Conservation (phyloP, 495 filamentous ascomycete genomes). For the Tricharina praecox region DNA sequence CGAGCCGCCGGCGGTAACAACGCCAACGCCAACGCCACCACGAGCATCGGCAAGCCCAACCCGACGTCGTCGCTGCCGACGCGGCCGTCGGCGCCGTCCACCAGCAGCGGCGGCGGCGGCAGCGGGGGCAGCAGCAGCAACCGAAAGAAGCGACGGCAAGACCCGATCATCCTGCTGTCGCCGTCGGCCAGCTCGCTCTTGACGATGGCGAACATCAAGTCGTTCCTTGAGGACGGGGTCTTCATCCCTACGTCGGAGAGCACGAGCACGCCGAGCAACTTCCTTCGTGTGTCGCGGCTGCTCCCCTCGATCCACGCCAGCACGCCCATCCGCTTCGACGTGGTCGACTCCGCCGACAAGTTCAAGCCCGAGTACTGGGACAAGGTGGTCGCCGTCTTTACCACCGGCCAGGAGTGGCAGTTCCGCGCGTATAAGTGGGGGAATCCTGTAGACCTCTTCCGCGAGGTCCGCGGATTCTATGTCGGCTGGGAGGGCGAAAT, state of each 20-base stretch:
- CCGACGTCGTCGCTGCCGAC: too few relatives aligned
- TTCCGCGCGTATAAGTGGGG: constrained; percentile 98
- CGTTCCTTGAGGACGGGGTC: constrained; percentile 73
- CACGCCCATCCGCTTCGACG: constrained; percentile 67
- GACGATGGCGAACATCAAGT: constrained; percentile 91
- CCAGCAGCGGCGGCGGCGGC: too few relatives aligned
- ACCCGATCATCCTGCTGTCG: constrained; percentile 95
- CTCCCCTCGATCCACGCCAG: constrained; percentile 55
- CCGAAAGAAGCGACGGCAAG: constrained; percentile 21
- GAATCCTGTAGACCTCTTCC: constrained; percentile 72
- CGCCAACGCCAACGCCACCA: constrained; percentile 30
- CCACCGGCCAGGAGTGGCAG: constrained; percentile 94
- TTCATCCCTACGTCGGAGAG: constrained; percentile 49
- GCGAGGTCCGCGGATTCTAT: constrained; percentile 69
- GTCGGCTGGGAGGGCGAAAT: constrained; percentile 83
- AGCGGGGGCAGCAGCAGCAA: too few relatives aligned
- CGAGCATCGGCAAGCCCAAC: too few relatives aligned
- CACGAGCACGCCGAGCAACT: constrained; percentile 38
- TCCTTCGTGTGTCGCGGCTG: constrained; percentile 66
- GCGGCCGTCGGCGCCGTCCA: constrained; percentile 29
- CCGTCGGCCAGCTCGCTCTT: constrained; percentile 95
- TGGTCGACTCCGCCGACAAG: constrained; percentile 78
- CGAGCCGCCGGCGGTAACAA: constrained; percentile 31
- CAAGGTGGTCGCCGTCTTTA: constrained; percentile 91
- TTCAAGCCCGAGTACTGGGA: constrained; percentile 98